phyloP scores from a whole-genome alignment of 2,329 filamentous ascomycete species.

The Simplicillium aogashimaense region DNA sequence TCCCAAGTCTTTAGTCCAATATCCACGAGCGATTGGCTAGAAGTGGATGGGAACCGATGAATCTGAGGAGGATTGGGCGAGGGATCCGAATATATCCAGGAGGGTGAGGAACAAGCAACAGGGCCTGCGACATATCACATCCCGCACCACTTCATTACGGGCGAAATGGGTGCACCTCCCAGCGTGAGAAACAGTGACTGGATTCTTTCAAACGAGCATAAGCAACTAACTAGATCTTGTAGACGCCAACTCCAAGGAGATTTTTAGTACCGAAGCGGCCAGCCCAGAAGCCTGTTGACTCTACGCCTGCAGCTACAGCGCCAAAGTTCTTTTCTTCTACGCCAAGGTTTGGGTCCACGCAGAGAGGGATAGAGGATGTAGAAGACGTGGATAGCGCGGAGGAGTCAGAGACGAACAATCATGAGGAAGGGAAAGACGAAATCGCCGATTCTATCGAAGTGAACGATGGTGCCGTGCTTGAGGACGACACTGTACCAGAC shows the following conservation, averaged over 20 bases:
- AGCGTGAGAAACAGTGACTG: not conserved
- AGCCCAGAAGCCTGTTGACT: slow-evolving; percentile 19
- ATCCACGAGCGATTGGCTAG: no score
- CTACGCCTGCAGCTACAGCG: slow-evolving; percentile 12
- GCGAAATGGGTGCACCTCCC: no score
- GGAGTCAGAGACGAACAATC: slow-evolving; percentile 2
- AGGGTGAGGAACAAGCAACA: no score
- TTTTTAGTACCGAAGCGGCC: slow-evolving; percentile 26
- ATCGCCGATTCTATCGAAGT: slow-evolving; percentile 17
- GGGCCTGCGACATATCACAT: no score
- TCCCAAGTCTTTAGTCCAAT: no score
- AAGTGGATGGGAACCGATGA: no score
- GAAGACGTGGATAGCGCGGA: slow-evolving; percentile 19
- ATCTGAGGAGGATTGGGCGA: no score
- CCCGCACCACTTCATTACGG: no score
- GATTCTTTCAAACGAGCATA: not conserved
- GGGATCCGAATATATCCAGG: no score
- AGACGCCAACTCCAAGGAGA: slow-evolving; percentile 29
- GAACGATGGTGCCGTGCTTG: slow-evolving; percentile 11
- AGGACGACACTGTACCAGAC: slow-evolving; percentile 5
- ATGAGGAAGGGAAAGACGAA: slow-evolving; percentile 6
- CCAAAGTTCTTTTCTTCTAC: slow-evolving; percentile 25
- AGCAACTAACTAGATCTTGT: not conserved
- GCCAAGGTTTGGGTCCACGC: slow-evolving; percentile 25
- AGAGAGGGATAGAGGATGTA: slow-evolving; percentile 14